These are phyloP conservation scores for Curvularia eragrostidis DNA, from an alignment of 2,329 filamentous ascomycete species.

Conservation along the genomic window DNA sequence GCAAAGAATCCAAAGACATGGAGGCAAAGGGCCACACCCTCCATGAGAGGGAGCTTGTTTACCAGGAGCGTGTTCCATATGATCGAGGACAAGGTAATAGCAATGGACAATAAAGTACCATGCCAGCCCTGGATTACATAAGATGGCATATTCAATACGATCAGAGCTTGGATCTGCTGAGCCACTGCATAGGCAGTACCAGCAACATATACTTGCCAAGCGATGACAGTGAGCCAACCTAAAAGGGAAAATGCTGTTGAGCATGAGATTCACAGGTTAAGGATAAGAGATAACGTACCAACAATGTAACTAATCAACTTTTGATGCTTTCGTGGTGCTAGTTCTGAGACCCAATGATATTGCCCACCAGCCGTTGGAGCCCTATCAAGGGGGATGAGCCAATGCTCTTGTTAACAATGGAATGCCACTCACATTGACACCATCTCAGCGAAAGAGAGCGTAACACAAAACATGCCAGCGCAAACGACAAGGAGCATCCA, in stretches of 20 bases:
- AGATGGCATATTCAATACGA: constrained; percentile 44
- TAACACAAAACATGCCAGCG: constrained; percentile 33
- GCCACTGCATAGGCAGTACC: constrained; percentile 27
- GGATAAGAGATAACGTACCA: constrained; percentile 40
- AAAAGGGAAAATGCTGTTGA: not conserved
- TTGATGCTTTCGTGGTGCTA: constrained; percentile 47
- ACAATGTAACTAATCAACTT: constrained; percentile 47
- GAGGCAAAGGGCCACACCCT: constrained; percentile 49
- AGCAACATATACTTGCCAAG: constrained; percentile 47
- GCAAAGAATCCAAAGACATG: constrained; percentile 61
- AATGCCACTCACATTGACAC: constrained; percentile 32
- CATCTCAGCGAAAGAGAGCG: constrained; percentile 40
- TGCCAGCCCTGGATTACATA: constrained; percentile 55
- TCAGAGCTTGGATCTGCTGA: constrained; percentile 34
- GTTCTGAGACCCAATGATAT: constrained; percentile 39
- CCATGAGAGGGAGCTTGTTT: constrained; percentile 45
- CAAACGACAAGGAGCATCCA: constrained; percentile 31
- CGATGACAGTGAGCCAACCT: constrained; percentile 51
- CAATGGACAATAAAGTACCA: constrained; percentile 56
- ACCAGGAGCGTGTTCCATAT: constrained; percentile 49
- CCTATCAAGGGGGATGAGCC: not conserved
- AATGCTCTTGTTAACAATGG: not conserved
- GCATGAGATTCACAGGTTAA: not conserved
- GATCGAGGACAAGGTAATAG: constrained; percentile 49
- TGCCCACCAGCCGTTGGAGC: constrained; percentile 28